phyloP scores from a whole-genome alignment of 352 stramenopile species.

The Globisporangium mamillatum region DNA sequence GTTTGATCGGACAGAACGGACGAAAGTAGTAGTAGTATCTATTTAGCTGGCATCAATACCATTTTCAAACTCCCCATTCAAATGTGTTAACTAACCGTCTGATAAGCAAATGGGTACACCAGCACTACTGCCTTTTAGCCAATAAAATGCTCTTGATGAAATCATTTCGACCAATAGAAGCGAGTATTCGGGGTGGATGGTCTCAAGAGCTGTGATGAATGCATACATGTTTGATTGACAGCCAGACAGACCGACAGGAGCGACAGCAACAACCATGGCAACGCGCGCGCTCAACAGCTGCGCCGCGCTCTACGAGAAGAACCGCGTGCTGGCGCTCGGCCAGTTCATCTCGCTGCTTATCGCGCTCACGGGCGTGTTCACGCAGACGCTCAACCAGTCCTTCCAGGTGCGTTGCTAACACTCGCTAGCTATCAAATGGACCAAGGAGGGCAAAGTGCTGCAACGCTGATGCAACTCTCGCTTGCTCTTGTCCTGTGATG shows the following conservation, averaged over 20 bases:
- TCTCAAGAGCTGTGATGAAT: neutral
- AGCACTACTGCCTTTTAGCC: neutral
- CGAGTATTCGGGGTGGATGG: neutral
- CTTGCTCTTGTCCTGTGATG: neutral
- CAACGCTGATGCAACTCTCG: neutral
- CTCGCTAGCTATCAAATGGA: neutral
- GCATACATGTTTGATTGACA: neutral
- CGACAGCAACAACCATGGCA: neutral
- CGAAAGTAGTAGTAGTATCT: neutral
- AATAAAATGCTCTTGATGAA: neutral
- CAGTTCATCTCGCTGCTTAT: slow-evolving; percentile 90
- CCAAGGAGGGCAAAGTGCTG: neutral
- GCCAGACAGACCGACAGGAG: neutral
- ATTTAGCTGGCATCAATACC: slow-evolving; percentile 2
- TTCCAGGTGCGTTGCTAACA: slow-evolving; percentile 41
- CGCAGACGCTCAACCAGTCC: slow-evolving; percentile 73
- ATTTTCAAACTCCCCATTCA: neutral
- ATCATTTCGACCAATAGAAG: neutral
- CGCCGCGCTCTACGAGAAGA: slow-evolving; percentile 34
- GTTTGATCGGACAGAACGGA: neutral
- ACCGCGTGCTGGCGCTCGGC: slow-evolving; percentile 70
- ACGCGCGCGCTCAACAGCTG: neutral
- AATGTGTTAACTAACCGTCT: neutral
- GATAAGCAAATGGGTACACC: slow-evolving; percentile 1
- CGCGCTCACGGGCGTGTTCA: slow-evolving; percentile 85